A percentile compares a stretch with the other conserved stretches of the same genome.
Conservation (phyloP, 495 filamentous ascomycete species). For the Aspergillus homomorphus region DNA sequence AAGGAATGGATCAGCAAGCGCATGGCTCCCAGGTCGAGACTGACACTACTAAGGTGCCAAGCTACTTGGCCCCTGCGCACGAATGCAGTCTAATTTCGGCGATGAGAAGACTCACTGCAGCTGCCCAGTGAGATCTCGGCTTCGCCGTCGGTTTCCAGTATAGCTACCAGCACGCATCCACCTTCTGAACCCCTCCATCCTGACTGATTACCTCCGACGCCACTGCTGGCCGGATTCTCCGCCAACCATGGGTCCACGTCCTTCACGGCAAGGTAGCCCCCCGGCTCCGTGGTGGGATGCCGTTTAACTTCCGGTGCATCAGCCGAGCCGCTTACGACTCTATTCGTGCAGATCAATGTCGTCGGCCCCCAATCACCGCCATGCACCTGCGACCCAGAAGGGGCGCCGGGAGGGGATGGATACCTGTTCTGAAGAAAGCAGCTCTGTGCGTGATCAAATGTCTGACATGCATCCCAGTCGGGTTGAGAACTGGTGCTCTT, state of each 20-base stretch:
- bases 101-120: slow-evolving; percentile 3
- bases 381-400: not conserved
- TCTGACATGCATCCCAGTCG: not conserved
- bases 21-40: not conserved
- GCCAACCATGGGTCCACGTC: not conserved
- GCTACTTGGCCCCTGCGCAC: not conserved
- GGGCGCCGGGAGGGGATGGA: not conserved
- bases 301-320: slow-evolving; percentile 5
- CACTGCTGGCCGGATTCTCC: slow-evolving; percentile 1
- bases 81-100: slow-evolving; percentile 4
- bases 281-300: not conserved
- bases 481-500: not conserved
- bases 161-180: slow-evolving; percentile 1
- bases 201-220: not conserved
- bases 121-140: not conserved
- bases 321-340: not conserved
- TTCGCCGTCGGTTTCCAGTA: not conserved
- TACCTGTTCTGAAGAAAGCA: not conserved
- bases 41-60: slow-evolving; percentile 1
- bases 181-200: not conserved
- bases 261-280: not conserved
- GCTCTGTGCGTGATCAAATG: not conserved
- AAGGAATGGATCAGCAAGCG: not conserved
- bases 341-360: not conserved
- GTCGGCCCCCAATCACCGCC: not conserved